Base-by-base conservation (phyloP, 306 rosid species). In the Ceratonia siliqua region DNA sequence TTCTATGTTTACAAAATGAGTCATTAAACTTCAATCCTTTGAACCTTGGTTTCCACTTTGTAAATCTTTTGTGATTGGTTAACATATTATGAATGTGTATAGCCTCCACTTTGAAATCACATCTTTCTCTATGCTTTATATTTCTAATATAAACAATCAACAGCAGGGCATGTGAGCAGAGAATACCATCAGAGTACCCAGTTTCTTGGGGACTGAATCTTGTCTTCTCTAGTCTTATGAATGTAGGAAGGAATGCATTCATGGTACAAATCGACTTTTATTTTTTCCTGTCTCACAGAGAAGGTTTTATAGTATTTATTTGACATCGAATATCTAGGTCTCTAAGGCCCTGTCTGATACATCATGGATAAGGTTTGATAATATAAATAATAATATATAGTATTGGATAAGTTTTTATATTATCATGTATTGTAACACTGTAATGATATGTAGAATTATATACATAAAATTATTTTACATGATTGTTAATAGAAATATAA, bases 161-260 rank as follows among this genome's bases (percentile, higher is more conserved):
- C 39, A 71, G 9, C 50, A 38, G 41, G 64, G 4, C 64, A 49
- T 72, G 24, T 62, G 27, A 53, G 62, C 39, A 30, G 72, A 70
- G 27, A 46, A 41, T 39, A 28, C 62, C 77, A 50, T 50, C 14
- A 25, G 8, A 61, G 24, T 1, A 7, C 72, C 53, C 22, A 49
- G 50, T 27, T 61, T 70, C 7, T 30, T 41, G 64, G 65, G 42
- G 64, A 63, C 21, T 24, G 42, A 39, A 21, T 56, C 12, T 13
- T 62, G 11, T 14, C 66, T 62, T 54, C 43, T 42, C 20, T 2
- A 13, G 2, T 1, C 45, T 45, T 33, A 32, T 67, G 22, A 49
- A 39, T 53, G 36, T 32, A 1, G 12, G 64, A 33, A 36, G 21
- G 64, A 46, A 43, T 57, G n/a, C n/a, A n/a, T n/a, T n/a, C n/a